Percentiles rank a stretch among this genome's conserved stretches.
phyloP scores from a whole-genome alignment of 2,329 filamentous ascomycete species.

The Calonectria ilicicola region DNA sequence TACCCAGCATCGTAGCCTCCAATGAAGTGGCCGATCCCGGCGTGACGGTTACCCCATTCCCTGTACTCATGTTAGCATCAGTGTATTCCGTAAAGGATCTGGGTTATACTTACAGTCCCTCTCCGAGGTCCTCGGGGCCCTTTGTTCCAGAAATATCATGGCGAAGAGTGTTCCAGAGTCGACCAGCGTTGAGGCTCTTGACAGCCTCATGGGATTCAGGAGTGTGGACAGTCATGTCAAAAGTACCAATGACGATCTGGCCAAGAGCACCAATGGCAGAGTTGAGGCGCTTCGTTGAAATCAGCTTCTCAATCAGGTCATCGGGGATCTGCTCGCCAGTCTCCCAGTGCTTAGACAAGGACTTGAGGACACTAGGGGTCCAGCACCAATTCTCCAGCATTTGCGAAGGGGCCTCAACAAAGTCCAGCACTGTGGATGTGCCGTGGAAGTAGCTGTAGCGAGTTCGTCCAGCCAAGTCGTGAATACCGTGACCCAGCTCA shows the following conservation, averaged over 20 bases:
- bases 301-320: constrained; percentile 78
- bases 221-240: constrained; percentile 85
- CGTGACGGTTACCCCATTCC: constrained; percentile 82
- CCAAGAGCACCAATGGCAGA: constrained; percentile 82
- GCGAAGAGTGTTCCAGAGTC: constrained; percentile 79
- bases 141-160: constrained; percentile 79
- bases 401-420: constrained; percentile 78
- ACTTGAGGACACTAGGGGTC: constrained; percentile 73
- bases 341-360: constrained; percentile 80
- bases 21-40: constrained; percentile 85
- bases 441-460: constrained; percentile 76
- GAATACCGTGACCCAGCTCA: constrained; percentile 78
- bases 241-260: constrained; percentile 84
- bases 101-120: constrained; percentile 59
- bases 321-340: constrained; percentile 78
- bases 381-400: constrained; percentile 85
- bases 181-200: constrained; percentile 72
- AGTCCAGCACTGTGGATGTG: constrained; percentile 74
- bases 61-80: constrained; percentile 51
- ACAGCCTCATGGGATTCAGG: constrained; percentile 77
- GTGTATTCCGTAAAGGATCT: not conserved
- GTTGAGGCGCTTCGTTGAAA: constrained; percentile 84
- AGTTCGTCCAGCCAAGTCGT: constrained; percentile 73
- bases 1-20: constrained; percentile 89
- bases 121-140: constrained; percentile 76